Base-by-base conservation (phyloP, 2,329 filamentous ascomycete genomes). In the Fusarium falciforme region DNA sequence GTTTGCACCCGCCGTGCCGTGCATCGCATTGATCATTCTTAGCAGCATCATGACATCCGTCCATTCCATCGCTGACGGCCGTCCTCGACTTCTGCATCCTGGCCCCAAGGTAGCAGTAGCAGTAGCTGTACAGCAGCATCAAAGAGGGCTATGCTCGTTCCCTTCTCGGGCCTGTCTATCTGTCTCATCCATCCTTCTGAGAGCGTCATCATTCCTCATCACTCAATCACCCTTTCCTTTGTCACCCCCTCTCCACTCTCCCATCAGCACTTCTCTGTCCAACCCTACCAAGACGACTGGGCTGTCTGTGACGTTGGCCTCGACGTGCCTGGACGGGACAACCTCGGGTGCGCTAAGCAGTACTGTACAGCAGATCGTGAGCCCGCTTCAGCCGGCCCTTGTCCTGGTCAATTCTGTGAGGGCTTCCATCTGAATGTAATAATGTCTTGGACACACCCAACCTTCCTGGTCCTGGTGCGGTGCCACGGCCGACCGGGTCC, bases 41-140 rank as follows among this genome's bases (percentile, higher is more conserved):
- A 64, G 61, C 70, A 64, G 61, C 70, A 71, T 59, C 61, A 67
- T 73, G 70, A 67, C 70, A 64, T 73, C 27, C 47, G 20, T 22
- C 40, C 40, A 42, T 42, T 42, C 40, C 40, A n/a, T 47, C 59
- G 70, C 60, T 67, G 20, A 42, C 64, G 36, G 35, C 27, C 20
- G 6, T 35, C 29, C 61, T 70, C 54, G 66, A 55, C 44, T 35
- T 31, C 33, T 27, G 33, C 20, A 36, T 29, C 25, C 47, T 49
- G 12, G 42, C 73, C 54, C 70, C 67, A 59, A 63, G 47, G 70
- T 67, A 59, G 67, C 31, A 49, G 67, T 73, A 62, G 61, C 47
- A 73, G 70, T 70, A 63, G 66, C 65, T 67, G 38, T 25, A 62
- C 58, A 67, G 66, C 70, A 70, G 66, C 61, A 54, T 29, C 44